Evolutionary conservation across 345 rosid species (phyloP).

Genomic region (Melaleuca quinquenervia): DNA sequence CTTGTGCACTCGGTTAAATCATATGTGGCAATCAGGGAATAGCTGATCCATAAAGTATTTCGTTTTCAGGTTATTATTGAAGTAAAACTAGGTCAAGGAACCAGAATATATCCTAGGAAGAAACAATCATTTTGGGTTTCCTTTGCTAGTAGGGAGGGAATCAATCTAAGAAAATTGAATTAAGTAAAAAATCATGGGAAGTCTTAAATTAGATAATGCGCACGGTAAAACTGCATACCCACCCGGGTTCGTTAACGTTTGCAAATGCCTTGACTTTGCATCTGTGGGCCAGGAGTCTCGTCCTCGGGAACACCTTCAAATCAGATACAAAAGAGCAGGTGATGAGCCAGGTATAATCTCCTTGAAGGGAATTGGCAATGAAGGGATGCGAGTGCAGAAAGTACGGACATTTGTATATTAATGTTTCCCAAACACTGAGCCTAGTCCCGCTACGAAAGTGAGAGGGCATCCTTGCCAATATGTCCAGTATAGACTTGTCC

Average conservation of each 20-base stretch:
- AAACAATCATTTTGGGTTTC: not conserved
- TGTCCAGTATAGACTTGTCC: not conserved
- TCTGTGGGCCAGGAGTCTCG: not conserved
- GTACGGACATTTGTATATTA: not conserved
- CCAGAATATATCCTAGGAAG: not conserved
- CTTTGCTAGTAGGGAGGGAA: not conserved
- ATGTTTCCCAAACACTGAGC: not conserved
- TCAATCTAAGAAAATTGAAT: not conserved
- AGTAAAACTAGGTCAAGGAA: not conserved
- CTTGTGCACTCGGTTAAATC: not conserved
- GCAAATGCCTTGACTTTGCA: not conserved
- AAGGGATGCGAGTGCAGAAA: not conserved
- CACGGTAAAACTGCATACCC: not conserved
- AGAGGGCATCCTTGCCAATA: not conserved
- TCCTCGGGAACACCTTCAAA: not conserved
- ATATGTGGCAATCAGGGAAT: not conserved
- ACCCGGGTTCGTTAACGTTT: not conserved
- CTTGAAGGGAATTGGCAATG: not conserved
- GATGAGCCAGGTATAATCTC: not conserved
- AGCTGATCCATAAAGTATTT: not conserved
- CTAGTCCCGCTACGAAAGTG: not conserved
- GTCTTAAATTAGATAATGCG: not conserved
- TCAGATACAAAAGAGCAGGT: not conserved
- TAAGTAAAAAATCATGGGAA: not conserved
- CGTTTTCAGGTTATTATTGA: not conserved